Percentiles rank a stretch among this genome's conserved stretches.
Evolutionary conservation across 139 green algal genomes (phyloP).

Genomic region (Coelastrella sp.): DNA sequence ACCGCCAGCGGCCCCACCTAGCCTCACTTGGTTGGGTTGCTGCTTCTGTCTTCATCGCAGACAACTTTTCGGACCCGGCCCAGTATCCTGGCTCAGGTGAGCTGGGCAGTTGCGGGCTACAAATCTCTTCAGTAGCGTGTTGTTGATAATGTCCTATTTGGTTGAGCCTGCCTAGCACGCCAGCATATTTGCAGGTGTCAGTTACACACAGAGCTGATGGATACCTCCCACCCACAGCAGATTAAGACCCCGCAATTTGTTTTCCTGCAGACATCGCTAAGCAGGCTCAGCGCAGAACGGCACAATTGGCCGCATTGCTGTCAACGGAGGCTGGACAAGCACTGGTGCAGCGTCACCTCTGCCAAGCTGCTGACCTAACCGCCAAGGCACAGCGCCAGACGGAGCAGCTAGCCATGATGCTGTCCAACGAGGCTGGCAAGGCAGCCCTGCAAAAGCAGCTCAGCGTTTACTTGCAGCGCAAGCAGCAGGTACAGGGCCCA

Average conservation of each 20-base stretch:
- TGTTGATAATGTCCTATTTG: too few relatives aligned
- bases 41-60: too few relatives aligned
- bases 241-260: neutral
- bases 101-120: too few relatives aligned
- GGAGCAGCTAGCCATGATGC: neutral
- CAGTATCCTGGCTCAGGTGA: too few relatives aligned
- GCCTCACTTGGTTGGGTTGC: too few relatives aligned
- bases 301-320: slow-evolving; percentile 3
- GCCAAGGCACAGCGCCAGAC: neutral
- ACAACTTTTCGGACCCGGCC: too few relatives aligned
- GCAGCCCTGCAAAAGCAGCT: neutral
- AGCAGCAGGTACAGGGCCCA: neutral
- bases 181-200: too few relatives aligned
- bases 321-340: neutral
- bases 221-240: too few relatives aligned
- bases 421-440: slow-evolving; percentile 21
- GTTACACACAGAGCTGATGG: too few relatives aligned
- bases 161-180: too few relatives aligned
- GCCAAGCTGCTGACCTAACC: neutral
- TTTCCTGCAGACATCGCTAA: neutral
- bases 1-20: too few relatives aligned
- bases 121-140: too few relatives aligned
- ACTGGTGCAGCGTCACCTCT: neutral
- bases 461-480: neutral
- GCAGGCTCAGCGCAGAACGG: neutral